Evolutionary conservation across 2,329 filamentous ascomycete species (phyloP).

Genomic region (Colletotrichum magnum): DNA sequence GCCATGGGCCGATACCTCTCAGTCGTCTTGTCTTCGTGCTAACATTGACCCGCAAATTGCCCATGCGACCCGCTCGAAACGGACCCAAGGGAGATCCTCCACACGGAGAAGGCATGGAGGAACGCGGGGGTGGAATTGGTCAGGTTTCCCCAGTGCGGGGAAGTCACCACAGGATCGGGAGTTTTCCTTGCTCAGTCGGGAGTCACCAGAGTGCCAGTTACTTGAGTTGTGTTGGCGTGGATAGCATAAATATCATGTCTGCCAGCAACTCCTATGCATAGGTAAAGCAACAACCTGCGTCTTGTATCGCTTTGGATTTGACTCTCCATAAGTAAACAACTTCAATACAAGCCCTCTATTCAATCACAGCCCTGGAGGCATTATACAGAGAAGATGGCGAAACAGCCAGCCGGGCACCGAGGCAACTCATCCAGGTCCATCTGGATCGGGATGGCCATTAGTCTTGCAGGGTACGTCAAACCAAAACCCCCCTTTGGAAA

Average conservation of each 20-base stretch:
- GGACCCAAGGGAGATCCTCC: not conserved
- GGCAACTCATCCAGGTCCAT: conserved; percentile 32
- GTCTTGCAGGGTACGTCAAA: conserved; percentile 29
- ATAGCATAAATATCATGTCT: not conserved
- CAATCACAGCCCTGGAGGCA: no score
- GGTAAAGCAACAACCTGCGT: no score
- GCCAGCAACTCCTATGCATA: no score
- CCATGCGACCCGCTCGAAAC: not conserved
- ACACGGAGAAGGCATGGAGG: not conserved
- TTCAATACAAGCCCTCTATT: no score
- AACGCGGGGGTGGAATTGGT: conserved; percentile 13
- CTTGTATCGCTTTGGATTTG: no score
- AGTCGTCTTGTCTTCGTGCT: not conserved
- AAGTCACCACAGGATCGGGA: not conserved
- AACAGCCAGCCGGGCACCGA: conserved; percentile 25
- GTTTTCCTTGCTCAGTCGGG: not conserved
- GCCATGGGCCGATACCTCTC: conserved; percentile 1
- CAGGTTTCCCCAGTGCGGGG: conserved; percentile 13
- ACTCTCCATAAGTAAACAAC: no score
- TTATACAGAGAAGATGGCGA: not conserved
- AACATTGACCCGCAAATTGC: not conserved
- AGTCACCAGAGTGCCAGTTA: no score
- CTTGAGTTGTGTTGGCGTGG: not conserved
- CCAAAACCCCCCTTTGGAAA: not conserved
- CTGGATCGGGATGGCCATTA: conserved; percentile 21